Conservation (phyloP, 306 rosid species). For the Gleditsia sinensis region DNA sequence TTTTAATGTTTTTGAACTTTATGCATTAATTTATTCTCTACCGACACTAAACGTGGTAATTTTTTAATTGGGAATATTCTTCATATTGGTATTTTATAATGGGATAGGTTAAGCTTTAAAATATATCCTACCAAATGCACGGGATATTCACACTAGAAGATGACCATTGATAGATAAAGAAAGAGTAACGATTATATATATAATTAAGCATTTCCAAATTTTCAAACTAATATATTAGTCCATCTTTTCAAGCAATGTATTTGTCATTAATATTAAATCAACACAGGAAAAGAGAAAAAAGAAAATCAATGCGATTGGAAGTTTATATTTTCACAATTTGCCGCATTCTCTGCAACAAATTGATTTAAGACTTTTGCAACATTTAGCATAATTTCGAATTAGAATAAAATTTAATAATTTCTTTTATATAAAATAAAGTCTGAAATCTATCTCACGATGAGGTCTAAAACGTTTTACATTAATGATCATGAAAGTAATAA, state of each 20-base stretch:
- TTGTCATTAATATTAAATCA: background rate
- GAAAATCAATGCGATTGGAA: too few relatives aligned
- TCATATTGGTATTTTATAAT: background rate
- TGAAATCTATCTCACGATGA: too few relatives aligned
- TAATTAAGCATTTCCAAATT: background rate
- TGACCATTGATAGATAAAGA: background rate
- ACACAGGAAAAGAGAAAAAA: background rate
- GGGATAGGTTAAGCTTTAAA: background rate
- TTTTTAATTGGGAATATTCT: background rate
- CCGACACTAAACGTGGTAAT: background rate
- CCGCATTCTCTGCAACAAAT: too few relatives aligned
- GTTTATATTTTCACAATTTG: background rate
- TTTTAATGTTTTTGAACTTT: background rate
- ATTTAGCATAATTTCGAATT: too few relatives aligned
- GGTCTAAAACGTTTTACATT: background rate
- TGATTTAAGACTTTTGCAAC: too few relatives aligned
- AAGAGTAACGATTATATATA: background rate
- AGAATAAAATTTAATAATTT: too few relatives aligned
- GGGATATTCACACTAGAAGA: background rate
- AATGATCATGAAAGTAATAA: background rate
- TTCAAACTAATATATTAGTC: background rate
- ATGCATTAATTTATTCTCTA: background rate
- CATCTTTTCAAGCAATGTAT: background rate
- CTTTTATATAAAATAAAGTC: too few relatives aligned
- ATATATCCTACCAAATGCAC: background rate